Evolutionary conservation across 345 rosid species (phyloP), one percentile per base, ranked within the genome.

Genomic region (Dovyalis caffra): DNA sequence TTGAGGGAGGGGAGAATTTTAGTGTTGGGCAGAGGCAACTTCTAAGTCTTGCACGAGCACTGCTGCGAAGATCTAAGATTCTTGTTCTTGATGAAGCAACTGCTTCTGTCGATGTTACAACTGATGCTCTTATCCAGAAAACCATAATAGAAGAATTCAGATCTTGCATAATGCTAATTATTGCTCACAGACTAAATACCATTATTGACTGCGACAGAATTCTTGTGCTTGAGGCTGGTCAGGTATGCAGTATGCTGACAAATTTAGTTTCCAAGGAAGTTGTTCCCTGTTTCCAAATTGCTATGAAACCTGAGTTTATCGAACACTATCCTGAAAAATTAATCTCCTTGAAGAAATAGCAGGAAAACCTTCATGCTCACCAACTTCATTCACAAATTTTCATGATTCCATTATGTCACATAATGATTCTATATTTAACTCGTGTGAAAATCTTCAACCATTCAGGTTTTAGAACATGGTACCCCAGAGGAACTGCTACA

Each of bases 31-130:
- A 79, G 58, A 72, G 85, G 57, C 82, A 82, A 47, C 61, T 81
- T 15, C 56, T 78, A 16, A 70, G 84, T 67, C 84, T 81, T 12
- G 78, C 84, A 0, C 78, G 80, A 28, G 84, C 84, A 28, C 74
- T 81, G 53, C 70, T 81, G 38, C 71, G 81, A 37, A 62, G 84
- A 43, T 77, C 84, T 21, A 76, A 77, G 69, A 81, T 81, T 68
- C 78, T 81, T 68, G 84, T 81, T 65, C 75, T 76, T 31, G 80
- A 81, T 70, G 84, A 81, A 73, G 84, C 84, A 1, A 81, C 84
- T 63, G 78, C 80, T 31, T 80, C 80, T 29, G 84, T 81, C 73
- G 84, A 76, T 76, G 80, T 81, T 47, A 74, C 72, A 73, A 77
- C 80, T n/a, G 80, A 81, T 64, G 71, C 80, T 38, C 73, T 81